Conservation (phyloP, 208 protist genomes). For the Leishmania amazonensis region DNA sequence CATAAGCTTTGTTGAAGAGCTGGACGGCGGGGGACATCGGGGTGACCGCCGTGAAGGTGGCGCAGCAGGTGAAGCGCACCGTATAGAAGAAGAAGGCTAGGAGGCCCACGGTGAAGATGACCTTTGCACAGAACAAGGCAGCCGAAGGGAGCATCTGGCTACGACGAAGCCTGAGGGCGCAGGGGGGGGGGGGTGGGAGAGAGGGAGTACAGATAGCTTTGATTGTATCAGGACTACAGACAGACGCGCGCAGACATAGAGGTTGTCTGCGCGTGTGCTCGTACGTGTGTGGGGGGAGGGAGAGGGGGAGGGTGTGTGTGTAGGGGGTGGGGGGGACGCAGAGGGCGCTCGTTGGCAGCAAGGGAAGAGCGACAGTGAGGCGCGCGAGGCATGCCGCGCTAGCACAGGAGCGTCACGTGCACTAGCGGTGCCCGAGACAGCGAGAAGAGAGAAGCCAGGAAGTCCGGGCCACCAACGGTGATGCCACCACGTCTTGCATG, state of each 20-base stretch:
- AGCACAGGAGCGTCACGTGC: background rate
- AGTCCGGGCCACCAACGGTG: background rate
- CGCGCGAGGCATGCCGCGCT: background rate
- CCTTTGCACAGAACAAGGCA: conserved; percentile 28
- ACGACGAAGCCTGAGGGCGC: background rate
- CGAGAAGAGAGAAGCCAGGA: conserved; percentile 1
- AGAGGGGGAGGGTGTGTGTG: background rate
- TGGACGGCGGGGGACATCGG: conserved; percentile 39
- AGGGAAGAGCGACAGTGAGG: background rate
- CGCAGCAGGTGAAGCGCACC: conserved; percentile 71
- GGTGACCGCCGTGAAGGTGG: conserved; percentile 65
- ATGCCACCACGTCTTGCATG: background rate
- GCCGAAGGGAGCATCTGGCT: conserved; percentile 13
- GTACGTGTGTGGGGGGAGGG: background rate
- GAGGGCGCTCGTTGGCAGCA: background rate
- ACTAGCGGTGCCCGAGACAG: background rate
- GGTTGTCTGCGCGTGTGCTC: background rate
- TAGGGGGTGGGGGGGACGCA: background rate
- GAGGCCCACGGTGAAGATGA: conserved; percentile 45
- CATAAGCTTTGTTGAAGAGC: conserved; percentile 53
- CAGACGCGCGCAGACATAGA: no score
- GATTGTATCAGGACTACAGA: background rate
- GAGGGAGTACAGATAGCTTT: background rate
- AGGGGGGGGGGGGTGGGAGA: background rate
- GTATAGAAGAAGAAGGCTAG: conserved; percentile 55